phyloP scores from a whole-genome alignment of 2,329 filamentous ascomycete genomes.

The Proliferodiscus dingleyae region DNA sequence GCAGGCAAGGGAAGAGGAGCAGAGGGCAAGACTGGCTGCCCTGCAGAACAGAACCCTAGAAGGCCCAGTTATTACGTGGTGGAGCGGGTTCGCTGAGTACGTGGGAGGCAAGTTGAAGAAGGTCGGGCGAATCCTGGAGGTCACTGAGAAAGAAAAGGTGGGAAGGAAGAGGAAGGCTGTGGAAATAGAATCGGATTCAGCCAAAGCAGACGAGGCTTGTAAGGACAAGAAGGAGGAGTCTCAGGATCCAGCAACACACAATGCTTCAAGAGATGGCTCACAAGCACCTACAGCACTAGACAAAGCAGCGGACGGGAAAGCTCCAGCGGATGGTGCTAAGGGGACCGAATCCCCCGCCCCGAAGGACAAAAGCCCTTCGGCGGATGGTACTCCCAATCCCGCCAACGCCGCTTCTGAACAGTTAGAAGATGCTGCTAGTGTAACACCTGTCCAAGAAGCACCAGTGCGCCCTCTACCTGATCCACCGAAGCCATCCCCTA shows the following conservation, averaged over 20 bases:
- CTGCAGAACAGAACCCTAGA: slow-evolving; percentile 81
- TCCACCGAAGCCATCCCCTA: slow-evolving; percentile 4
- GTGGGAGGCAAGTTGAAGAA: slow-evolving; percentile 68
- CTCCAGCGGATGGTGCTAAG: background rate
- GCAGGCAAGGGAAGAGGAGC: slow-evolving; percentile 78
- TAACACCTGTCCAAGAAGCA: background rate
- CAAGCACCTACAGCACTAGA: slow-evolving; percentile 2
- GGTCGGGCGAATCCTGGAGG: slow-evolving; percentile 60
- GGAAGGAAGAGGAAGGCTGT: slow-evolving; percentile 47
- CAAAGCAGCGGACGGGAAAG: background rate
- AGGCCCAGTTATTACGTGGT: slow-evolving; percentile 85
- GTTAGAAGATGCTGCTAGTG: no score
- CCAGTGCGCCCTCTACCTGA: slow-evolving; percentile 5
- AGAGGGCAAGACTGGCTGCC: slow-evolving; percentile 77
- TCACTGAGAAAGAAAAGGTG: slow-evolving; percentile 54
- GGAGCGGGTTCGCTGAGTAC: slow-evolving; percentile 87
- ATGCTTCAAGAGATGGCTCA: background rate
- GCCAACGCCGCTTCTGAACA: no score
- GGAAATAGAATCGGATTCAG: slow-evolving; percentile 38
- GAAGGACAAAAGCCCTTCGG: background rate
- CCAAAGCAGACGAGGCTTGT: slow-evolving; percentile 4
- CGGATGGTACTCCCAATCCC: no score
- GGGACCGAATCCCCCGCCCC: background rate
- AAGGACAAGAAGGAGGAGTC: slow-evolving; percentile 5
- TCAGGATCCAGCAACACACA: slow-evolving; percentile 4